A percentile compares a stretch with the other conserved stretches of the same genome.
Conservation (phyloP, 345 rosid species). For the Heritiera fomes region DNA sequence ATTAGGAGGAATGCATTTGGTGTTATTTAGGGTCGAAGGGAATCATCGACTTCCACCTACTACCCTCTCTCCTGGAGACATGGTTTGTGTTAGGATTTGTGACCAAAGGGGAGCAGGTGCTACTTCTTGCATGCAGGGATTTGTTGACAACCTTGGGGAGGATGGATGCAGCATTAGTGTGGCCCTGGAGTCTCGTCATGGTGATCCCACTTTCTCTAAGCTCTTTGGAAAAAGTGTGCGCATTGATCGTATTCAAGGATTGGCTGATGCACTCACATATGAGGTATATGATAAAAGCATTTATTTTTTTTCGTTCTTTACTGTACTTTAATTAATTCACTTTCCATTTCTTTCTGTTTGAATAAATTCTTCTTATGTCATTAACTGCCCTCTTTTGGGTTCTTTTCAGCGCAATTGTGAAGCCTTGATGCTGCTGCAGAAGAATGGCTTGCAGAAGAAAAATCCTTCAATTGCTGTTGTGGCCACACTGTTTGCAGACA, state of each 20-base stretch:
- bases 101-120: conserved; percentile 91
- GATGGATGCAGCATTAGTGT: conserved; percentile 95
- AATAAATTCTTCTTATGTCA: not conserved
- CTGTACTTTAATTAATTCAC: not conserved
- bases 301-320: not conserved
- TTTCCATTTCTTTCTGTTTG: not conserved
- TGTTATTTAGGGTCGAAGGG: conserved; percentile 78
- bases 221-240: conserved; percentile 87
- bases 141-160: conserved; percentile 87
- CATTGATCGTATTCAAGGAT: conserved; percentile 86
- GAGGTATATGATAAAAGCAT: conserved; percentile 55
- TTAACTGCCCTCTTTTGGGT: conserved; percentile 5
- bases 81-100: conserved; percentile 90
- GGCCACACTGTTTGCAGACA: conserved; percentile 88
- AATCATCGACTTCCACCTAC: conserved; percentile 91
- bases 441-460: conserved; percentile 84
- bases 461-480: conserved; percentile 73
- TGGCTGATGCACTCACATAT: conserved; percentile 91
- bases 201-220: conserved; percentile 96
- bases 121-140: conserved; percentile 85
- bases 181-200: conserved; percentile 93
- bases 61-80: conserved; percentile 94
- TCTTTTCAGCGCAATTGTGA: conserved; percentile 88
- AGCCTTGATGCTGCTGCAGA: conserved; percentile 92
- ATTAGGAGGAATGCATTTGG: conserved; percentile 93